These are phyloP conservation scores for Mycosphaerella sp. DNA, from an alignment of 2,329 filamentous ascomycete genomes.

Conservation along the genomic window DNA sequence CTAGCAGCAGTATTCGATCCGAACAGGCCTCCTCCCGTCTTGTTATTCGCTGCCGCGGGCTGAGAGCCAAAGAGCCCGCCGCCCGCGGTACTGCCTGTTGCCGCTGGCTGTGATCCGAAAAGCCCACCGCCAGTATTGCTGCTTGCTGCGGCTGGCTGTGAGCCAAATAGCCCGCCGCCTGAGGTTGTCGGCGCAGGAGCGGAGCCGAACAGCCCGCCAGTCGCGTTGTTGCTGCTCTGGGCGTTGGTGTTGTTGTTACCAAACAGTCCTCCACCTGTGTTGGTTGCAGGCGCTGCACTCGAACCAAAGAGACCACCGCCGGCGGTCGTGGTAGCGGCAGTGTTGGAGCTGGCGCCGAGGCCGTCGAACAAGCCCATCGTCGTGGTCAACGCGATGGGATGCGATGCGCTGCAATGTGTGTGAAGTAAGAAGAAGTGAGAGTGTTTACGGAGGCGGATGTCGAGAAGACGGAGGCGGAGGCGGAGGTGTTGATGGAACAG, in stretches of 20 bases:
- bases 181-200: conserved; percentile 4
- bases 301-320: conserved; percentile 12
- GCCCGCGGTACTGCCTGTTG: conserved; percentile 5
- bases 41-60: conserved; percentile 2
- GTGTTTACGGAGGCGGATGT: too few species aligned
- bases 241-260: conserved; percentile 12
- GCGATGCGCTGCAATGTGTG: background rate
- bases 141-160: conserved; percentile 4
- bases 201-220: conserved; percentile 10
- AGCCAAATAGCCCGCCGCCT: conserved; percentile 13
- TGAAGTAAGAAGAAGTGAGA: background rate
- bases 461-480: too few species aligned
- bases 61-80: conserved; percentile 33
- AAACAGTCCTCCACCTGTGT: conserved; percentile 14
- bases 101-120: conserved; percentile 5
- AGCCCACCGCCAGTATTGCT: conserved; percentile 12
- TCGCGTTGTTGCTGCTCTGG: background rate
- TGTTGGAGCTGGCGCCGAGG: background rate
- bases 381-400: background rate
- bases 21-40: background rate
- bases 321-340: background rate
- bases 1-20: conserved; percentile 3
- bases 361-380: conserved; percentile 25
- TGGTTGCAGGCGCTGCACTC: background rate
- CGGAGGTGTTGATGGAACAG: background rate